Evolutionary conservation across 1,139 yeast genomes (phyloP).

Genomic region (Pichiaceae sp.): DNA sequence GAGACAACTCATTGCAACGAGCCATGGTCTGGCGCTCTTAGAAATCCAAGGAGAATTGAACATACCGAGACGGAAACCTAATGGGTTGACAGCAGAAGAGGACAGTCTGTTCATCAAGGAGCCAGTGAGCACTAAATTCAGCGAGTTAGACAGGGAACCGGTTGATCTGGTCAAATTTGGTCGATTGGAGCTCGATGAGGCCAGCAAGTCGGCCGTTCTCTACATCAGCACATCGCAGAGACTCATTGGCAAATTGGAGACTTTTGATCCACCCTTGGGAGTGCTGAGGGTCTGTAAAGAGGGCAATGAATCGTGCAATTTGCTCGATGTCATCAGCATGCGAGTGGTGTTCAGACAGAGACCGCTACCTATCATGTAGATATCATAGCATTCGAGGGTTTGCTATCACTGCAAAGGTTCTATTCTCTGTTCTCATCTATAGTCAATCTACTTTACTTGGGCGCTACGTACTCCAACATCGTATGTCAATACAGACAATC

Average conservation of each 20-base stretch:
- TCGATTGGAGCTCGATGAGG: slow-evolving; percentile 39
- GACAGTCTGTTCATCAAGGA: slow-evolving; percentile 20
- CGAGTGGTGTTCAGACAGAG: slow-evolving; percentile 55
- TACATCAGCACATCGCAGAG: slow-evolving; percentile 63
- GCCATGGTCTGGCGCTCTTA: slow-evolving; percentile 47
- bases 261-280: slow-evolving; percentile 54
- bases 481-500: no score
- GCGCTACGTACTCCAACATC: no score
- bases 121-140: slow-evolving; percentile 10
- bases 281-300: slow-evolving; percentile 37
- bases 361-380: slow-evolving; percentile 66
- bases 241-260: slow-evolving; percentile 47
- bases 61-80: slow-evolving; percentile 37
- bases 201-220: slow-evolving; percentile 40
- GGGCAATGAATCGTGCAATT: slow-evolving; percentile 27
- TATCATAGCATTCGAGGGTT: neutral
- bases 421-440: no score
- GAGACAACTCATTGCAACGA: slow-evolving; percentile 33
- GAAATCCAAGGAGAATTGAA: slow-evolving; percentile 71
- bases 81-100: slow-evolving; percentile 19
- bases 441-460: no score
- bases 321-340: slow-evolving; percentile 50
- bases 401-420: neutral
- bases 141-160: slow-evolving; percentile 24
- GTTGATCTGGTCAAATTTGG: slow-evolving; percentile 53